A percentile compares a stretch with the other conserved stretches of the same genome.
Evolutionary conservation across 495 filamentous ascomycete species (phyloP).

Genomic region (Penicillium canariense): DNA sequence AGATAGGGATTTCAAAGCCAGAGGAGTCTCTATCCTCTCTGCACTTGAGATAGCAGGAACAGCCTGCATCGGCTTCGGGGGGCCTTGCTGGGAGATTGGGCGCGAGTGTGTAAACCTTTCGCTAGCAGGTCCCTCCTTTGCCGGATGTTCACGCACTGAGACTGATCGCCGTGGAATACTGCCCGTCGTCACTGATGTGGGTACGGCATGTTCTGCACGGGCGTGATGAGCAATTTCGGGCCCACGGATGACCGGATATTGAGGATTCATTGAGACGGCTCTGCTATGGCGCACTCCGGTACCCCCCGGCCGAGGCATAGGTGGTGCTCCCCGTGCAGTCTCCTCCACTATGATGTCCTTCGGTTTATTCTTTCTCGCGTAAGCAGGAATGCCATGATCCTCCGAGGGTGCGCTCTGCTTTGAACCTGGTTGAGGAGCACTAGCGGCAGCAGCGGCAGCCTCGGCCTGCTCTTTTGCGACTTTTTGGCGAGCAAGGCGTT

Average conservation of each 20-base stretch:
- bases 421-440: conserved; percentile 2
- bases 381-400: background rate
- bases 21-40: conserved; percentile 18
- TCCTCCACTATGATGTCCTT: conserved; percentile 4
- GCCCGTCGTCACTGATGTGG: conserved; percentile 20
- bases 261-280: conserved; percentile 18
- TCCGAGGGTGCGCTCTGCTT: conserved; percentile 9
- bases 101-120: conserved; percentile 7
- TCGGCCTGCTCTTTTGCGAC: conserved; percentile 24
- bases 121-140: conserved; percentile 15
- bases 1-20: conserved; percentile 19
- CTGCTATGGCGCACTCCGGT: conserved; percentile 18
- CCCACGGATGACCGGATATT: conserved; percentile 12
- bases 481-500: conserved; percentile 42
- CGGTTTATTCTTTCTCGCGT: conserved; percentile 2
- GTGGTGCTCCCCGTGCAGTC: background rate
- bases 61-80: conserved; percentile 5
- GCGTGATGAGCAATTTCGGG: conserved; percentile 21
- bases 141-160: conserved; percentile 27
- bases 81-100: conserved; percentile 18
- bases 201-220: conserved; percentile 12
- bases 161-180: conserved; percentile 31
- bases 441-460: conserved; percentile 7
- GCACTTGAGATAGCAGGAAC: conserved; percentile 5
- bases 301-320: conserved; percentile 9